Conservation (phyloP, 768 basidiomycete species). For the Rhodotorula kratochvilovae region DNA sequence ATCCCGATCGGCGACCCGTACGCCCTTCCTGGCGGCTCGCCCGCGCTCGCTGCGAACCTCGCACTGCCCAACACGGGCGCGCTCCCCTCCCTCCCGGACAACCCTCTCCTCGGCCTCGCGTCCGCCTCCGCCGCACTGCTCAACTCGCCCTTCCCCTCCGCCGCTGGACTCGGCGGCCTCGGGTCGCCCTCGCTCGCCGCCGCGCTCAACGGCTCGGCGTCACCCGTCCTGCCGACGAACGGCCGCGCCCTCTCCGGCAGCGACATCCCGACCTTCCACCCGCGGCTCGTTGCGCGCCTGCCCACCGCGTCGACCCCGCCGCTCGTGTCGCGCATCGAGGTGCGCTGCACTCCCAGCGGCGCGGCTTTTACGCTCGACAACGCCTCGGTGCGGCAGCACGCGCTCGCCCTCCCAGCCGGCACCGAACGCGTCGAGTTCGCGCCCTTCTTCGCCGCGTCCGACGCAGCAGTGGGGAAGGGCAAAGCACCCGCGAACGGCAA, state of each 20-base stretch:
- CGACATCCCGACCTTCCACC: neutral
- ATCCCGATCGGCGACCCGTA: neutral
- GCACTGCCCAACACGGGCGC: neutral
- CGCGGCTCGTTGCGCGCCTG: constrained; percentile 9
- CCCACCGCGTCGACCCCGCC: neutral
- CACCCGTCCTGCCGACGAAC: neutral
- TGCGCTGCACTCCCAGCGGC: neutral
- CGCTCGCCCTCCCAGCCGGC: constrained; percentile 11
- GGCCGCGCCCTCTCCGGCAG: neutral
- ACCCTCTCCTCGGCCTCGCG: constrained; percentile 1
- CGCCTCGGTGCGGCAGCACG: constrained; percentile 18
- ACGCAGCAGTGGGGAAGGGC: neutral
- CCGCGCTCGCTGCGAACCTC: neutral
- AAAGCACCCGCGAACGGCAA: neutral
- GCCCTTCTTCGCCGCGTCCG: neutral
- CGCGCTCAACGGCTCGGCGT: neutral
- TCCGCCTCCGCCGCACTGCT: neutral
- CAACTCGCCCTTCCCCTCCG: neutral
- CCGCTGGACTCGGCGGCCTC: no score
- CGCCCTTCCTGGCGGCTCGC: neutral
- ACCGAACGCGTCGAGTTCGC: constrained; percentile 9
- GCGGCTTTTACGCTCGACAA: constrained; percentile 15
- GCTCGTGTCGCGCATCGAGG: constrained; percentile 10
- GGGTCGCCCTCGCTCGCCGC: neutral
- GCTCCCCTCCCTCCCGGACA: neutral